Conservation (phyloP, 257 asterid genomes). For the Gynochthodes officinalis region DNA sequence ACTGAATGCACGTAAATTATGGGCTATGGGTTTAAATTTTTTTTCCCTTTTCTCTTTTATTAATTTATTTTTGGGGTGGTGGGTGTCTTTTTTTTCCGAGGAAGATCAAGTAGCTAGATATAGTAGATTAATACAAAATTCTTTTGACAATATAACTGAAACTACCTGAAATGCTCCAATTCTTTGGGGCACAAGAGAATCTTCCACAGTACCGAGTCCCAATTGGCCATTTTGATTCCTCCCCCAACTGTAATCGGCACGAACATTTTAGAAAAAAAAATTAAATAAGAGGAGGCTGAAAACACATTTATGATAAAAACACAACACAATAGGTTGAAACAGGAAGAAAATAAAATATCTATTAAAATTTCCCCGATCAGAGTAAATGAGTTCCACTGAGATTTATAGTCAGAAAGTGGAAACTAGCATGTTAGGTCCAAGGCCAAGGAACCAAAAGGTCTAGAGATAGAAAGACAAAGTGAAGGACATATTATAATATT, state of each 20-base stretch:
- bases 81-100: not conserved
- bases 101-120: not conserved
- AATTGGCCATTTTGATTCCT: conserved; percentile 97
- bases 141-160: not conserved
- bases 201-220: conserved; percentile 95
- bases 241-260: conserved; percentile 77
- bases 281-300: not conserved
- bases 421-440: not conserved
- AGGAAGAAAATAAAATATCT: not conserved
- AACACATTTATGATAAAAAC: not conserved
- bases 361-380: not conserved
- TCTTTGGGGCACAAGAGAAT: conserved; percentile 79
- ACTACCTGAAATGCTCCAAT: conserved; percentile 88
- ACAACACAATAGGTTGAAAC: not conserved
- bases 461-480: not conserved
- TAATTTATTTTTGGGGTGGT: too few species aligned
- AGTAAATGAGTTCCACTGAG: not conserved
- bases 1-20: not conserved
- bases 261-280: conserved; percentile 1
- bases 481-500: not conserved
- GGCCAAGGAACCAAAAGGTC: not conserved
- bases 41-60: not conserved
- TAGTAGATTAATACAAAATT: not conserved
- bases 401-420: not conserved
- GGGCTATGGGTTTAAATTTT: not conserved